Base-by-base conservation (phyloP, 1,284 basidiomycete genomes). In the Chondrostereum purpureum region DNA sequence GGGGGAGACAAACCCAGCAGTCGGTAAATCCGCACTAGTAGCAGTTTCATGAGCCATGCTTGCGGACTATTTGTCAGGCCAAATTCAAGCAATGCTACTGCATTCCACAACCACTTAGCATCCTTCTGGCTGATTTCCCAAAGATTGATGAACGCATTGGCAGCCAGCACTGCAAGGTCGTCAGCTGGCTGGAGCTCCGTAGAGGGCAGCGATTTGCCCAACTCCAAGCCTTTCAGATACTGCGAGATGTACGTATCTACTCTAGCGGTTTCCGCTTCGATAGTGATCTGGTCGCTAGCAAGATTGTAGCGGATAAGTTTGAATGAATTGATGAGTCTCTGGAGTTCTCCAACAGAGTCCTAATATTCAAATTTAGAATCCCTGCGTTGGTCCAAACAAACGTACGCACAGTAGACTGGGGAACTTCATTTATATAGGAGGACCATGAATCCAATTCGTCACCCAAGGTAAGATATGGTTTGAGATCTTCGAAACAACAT, bases 181-280 rank as follows among this genome's bases (percentile, higher is more conserved):
- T 95, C 92, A 2, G 80, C 87, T 13, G 86, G 88, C 56, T 95
- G 92, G 38, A 92, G 70, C 55, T 95, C 92, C 0, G 88, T 88
- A 3, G 72, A 63, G 1, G 83, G 77, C 16, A 93, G 70, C 43
- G 73, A 67, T 42, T 67, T 64, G 37, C 88, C 90, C 2, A 90
- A 66, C 13, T 72, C 65, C 12, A 93, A 72, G 5, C 74, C 83
- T 2, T 76, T 67, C 22, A 82, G 61, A 55, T 92, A 92, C 39
- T 75, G 70, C 47, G 69, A 63, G 6, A 74, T 60, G 58, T 83
- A 88, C 24, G 70, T 58, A 19, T 65, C 54, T 10, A 74, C 79
- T 13, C 75, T 70, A 5, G 61, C 56, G 3, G 60, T 58, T 61
- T 92, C 88, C 21, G 66, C 63, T 50, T 82, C 80, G 12, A 70